Evolutionary conservation across 257 asterid species (phyloP), one percentile per base, ranked within the genome.

Genomic region (Catharanthus roseus): DNA sequence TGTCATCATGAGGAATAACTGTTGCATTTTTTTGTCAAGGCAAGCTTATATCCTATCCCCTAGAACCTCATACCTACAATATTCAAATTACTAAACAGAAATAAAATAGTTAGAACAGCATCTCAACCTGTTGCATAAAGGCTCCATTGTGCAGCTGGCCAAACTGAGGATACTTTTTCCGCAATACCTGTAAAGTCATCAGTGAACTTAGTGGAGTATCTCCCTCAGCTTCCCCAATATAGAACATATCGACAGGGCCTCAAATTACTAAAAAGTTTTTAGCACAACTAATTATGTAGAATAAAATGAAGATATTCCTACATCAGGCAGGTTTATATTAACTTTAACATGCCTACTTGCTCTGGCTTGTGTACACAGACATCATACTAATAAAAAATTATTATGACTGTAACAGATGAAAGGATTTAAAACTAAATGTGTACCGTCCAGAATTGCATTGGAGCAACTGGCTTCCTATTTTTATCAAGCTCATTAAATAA

Each of bases 141-240:
- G 85, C 80, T 79, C 98, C 99, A 78, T 95, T 95, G 78, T 88
- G 86, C 76, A 87, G 95, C 86, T 95, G 99, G 36, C 98, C 97
- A 84, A 95, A 95, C 74, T 95, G 99, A 80, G 99, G 99, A 77
- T 86, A 95, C 83, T 95, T 95, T 67, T 88, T 90, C 81, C 96
- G 91, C 85, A 95, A 74, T 78, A 88, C 90, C 99, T 95, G 82
- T 49, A 76, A 67, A 72, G 50, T 62, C 31, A 70, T 33, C 60
- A 73, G 36, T 67, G 53, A 45, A 60, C 26, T 29, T 6, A 57
- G 66, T 5, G 36, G 39, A 67, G 21, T 12, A 29, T 34, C 53
- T 24, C 28, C 29, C n/a, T 38, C 13, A 4, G 36, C 31, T 23
- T 6, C 33, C 55, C 57, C 16, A 57, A 42, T 42, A n/a, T 26